Conservation (phyloP, 2,329 filamentous ascomycete species). For the Botryosphaeria agaves region DNA sequence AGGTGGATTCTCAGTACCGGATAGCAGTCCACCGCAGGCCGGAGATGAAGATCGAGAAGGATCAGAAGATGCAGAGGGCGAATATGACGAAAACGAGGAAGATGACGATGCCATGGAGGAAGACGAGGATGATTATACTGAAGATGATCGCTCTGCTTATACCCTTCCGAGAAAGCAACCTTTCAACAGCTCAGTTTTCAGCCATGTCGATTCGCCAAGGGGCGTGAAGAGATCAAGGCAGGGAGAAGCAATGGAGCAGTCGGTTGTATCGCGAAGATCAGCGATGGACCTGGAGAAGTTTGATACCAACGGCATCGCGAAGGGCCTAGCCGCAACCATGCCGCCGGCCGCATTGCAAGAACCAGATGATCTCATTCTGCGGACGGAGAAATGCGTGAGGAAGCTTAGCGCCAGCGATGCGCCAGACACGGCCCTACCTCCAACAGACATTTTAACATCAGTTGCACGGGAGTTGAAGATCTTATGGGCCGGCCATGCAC, state of each 20-base stretch:
- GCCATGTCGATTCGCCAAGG: constrained; percentile 1
- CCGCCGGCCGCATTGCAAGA: constrained; percentile 48
- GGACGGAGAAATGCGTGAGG: constrained; percentile 53
- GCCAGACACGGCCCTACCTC: constrained; percentile 12
- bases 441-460: constrained; percentile 14
- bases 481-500: constrained; percentile 10
- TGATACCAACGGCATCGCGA: constrained; percentile 53
- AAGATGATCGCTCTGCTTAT: too few species aligned
- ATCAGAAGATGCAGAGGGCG: constrained; percentile 18
- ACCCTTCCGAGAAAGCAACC: too few species aligned
- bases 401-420: constrained; percentile 16
- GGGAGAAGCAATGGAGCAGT: constrained; percentile 11
- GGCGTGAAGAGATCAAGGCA: constrained; percentile 21
- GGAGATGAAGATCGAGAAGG: constrained; percentile 12
- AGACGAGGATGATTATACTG: constrained; percentile 4
- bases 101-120: constrained; percentile 11
- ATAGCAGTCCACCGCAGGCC: constrained; percentile 16
- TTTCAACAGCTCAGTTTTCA: too few species aligned
- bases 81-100: constrained; percentile 20
- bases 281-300: constrained; percentile 17
- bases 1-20: constrained; percentile 15
- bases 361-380: constrained; percentile 51
- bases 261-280: constrained; percentile 3
- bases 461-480: constrained; percentile 10
- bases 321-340: constrained; percentile 42